Evolutionary conservation across 768 basidiomycete genomes (phyloP).

Genomic region (Dioszegia hungarica): DNA sequence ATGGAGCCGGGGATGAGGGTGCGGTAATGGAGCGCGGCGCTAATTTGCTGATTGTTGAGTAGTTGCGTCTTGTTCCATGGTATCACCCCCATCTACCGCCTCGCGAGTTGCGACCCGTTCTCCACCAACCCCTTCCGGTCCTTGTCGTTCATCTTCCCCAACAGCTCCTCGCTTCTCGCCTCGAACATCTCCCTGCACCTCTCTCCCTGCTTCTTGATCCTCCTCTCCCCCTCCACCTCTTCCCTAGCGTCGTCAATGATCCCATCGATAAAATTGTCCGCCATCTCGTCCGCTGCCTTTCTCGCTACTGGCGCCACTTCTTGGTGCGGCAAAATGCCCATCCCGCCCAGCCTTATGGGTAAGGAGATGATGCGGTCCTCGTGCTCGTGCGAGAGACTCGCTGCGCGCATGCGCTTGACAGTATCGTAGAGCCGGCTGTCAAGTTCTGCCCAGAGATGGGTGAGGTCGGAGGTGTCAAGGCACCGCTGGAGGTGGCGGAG

Average conservation of each 20-base stretch:
- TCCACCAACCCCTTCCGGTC: too few species aligned
- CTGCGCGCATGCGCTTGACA: too few species aligned
- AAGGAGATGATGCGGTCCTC: background rate
- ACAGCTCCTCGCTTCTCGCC: too few species aligned
- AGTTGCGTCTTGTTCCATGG: too few species aligned
- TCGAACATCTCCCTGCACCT: too few species aligned
- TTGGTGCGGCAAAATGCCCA: background rate
- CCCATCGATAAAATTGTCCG: background rate
- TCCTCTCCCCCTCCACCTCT: background rate
- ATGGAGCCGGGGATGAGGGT: too few species aligned
- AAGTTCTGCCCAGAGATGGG: background rate
- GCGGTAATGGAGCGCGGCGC: too few species aligned
- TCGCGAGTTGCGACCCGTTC: too few species aligned
- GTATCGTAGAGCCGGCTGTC: background rate
- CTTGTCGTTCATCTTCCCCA: too few species aligned
- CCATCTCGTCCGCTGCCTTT: background rate
- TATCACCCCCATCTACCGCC: too few species aligned
- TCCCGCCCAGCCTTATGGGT: background rate
- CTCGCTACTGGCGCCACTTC: background rate
- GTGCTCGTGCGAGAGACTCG: background rate
- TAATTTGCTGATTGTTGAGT: too few species aligned
- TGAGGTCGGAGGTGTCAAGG: slow-evolving; percentile 3
- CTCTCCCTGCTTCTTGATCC: too few species aligned
- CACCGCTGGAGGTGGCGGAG: slow-evolving; percentile 11
- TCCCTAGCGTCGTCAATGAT: background rate